Conservation (phyloP, 78 protist genomes). For the Capsaspora owczarzaki region DNA sequence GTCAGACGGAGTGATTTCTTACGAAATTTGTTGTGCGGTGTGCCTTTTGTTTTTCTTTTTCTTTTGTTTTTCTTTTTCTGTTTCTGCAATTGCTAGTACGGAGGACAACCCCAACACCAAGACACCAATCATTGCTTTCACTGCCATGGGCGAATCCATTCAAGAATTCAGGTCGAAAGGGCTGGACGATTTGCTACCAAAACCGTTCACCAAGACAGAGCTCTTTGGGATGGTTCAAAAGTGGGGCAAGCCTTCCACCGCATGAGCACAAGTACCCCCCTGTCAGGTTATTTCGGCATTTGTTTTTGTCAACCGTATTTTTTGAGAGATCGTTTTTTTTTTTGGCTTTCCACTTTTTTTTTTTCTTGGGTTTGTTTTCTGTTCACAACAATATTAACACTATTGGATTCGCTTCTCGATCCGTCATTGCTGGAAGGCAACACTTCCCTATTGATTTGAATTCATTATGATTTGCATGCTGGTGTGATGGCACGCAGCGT, state of each 20-base stretch:
- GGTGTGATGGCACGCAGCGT: too few species aligned
- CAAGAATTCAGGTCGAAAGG: neutral
- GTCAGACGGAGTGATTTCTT: too few species aligned
- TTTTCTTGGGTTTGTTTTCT: neutral
- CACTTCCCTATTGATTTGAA: too few species aligned
- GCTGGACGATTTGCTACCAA: neutral
- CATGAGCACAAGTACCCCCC: neutral
- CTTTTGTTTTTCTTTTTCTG: too few species aligned
- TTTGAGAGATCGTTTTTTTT: neutral
- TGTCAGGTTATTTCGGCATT: neutral
- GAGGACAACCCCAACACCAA: neutral
- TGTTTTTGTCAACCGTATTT: neutral
- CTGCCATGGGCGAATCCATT: neutral
- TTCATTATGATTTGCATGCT: too few species aligned
- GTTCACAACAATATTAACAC: neutral
- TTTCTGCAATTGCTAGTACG: too few species aligned
- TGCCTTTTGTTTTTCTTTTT: too few species aligned
- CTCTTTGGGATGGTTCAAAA: neutral
- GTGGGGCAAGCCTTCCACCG: neutral
- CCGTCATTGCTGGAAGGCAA: too few species aligned
- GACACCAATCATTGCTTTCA: constrained; percentile 7
- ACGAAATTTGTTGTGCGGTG: too few species aligned
- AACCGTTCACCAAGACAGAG: neutral
- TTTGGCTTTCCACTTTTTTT: neutral
- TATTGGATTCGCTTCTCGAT: too few species aligned